Base-by-base conservation (phyloP, 371 early-diverging fungal genomes). In the Mucor saturninus region DNA sequence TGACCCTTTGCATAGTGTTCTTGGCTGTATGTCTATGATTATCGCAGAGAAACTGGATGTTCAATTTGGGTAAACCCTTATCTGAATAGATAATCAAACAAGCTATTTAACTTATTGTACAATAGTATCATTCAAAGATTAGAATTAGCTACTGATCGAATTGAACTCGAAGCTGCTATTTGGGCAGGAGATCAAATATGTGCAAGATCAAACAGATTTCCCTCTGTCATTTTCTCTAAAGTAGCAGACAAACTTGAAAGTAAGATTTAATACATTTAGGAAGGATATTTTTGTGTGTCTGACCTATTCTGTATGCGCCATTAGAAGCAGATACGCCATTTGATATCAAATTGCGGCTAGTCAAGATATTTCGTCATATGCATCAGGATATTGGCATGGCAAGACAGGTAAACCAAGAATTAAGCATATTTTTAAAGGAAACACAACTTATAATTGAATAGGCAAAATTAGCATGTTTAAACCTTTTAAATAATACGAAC, bases 331-430 rank as follows among this genome's bases (percentile, higher is more conserved):
- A 68, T 42, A 78, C 76, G 5, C 72, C 77, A 4, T 60, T 80
- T 15, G 75, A 81, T 29, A 70, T 79, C 35, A 77, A 77, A 49
- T 60, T 79, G 32, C 64, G 74, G 52, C 43, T 83, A 14, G 75
- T 86, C 37, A 74, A 80, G 29, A 77, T 86, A 56, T 81, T 84
- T 61, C 77, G 84, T 35, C 86, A 86, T 54, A 86, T 86, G 86
- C 83, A 84, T 62, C 72, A 75, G 40, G 83, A 86, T 70, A 82
- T 84, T 32, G 74, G 77, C 3, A 72, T 84, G 62, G 74, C 84
- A 35, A 73, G 82, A 69, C 65, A 80, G 69, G 43, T 42, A 42
- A 35, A 8, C 43, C 43, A 14, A 14, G 6, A n/a, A 10, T 2
- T 10, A 14, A 9, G 39, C 9, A 39, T 39, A 39, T 9, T 39